phyloP scores from a whole-genome alignment of 768 basidiomycete genomes.

The Tephrocybe rancida region DNA sequence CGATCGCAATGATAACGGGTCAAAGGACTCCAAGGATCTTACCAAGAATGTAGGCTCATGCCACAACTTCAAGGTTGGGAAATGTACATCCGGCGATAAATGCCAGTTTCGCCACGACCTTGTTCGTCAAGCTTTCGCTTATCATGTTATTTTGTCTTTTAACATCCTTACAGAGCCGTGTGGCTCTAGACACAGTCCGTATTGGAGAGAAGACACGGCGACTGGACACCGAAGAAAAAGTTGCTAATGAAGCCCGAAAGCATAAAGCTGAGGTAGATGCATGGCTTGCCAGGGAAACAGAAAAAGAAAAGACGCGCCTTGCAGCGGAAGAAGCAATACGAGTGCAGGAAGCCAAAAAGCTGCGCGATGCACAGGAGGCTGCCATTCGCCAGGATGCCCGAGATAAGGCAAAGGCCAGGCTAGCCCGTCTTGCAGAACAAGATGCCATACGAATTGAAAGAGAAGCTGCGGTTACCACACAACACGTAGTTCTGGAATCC shows the following conservation, averaged over 20 bases:
- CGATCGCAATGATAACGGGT: neutral
- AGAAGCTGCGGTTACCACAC: conserved; percentile 45
- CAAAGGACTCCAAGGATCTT: neutral
- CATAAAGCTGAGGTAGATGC: neutral
- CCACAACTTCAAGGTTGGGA: conserved; percentile 1
- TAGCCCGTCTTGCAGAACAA: conserved; percentile 5
- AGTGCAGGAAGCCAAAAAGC: conserved; percentile 1
- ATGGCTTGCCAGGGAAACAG: neutral
- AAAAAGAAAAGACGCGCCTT: neutral
- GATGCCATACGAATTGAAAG: conserved; percentile 20
- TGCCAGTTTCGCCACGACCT: conserved; percentile 7
- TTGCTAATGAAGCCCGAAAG: conserved; percentile 2
- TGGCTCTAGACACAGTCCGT: too few species aligned
- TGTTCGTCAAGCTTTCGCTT: too few species aligned
- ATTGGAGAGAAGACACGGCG: neutral
- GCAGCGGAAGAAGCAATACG: conserved; percentile 2
- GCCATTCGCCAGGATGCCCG: conserved; percentile 6
- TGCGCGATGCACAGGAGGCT: conserved; percentile 3
- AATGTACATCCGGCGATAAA: conserved; percentile 4
- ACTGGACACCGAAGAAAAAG: neutral
- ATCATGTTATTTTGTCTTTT: too few species aligned
- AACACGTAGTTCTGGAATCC: conserved; percentile 45
- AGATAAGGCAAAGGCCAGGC: conserved; percentile 9
- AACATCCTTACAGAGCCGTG: too few species aligned
- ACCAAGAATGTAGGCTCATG: neutral